Evolutionary conservation across 495 filamentous ascomycete genomes (phyloP).

Genomic region (Aspergillus saccharolyticus): DNA sequence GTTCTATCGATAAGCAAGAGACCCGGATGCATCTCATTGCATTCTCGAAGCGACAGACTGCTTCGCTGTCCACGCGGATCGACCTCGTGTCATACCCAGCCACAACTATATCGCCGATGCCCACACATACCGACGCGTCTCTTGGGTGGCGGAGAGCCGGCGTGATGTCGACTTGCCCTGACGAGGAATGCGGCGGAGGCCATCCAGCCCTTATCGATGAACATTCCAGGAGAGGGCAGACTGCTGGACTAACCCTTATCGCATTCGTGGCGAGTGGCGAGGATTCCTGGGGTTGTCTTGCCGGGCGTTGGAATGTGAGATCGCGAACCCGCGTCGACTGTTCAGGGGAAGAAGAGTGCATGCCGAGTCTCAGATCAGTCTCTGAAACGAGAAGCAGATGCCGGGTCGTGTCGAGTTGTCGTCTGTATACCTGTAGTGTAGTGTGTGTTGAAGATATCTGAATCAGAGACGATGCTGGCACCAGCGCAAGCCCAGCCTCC

Average conservation of each 20-base stretch:
- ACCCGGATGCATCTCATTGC: background rate
- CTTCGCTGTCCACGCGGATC: no score
- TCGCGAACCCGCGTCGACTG: background rate
- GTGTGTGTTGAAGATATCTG: background rate
- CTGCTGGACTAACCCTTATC: background rate
- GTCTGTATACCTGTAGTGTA: background rate
- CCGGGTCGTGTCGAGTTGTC: background rate
- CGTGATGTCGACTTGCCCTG: background rate
- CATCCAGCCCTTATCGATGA: background rate
- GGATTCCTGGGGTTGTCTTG: background rate
- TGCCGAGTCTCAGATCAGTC: background rate
- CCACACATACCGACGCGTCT: background rate
- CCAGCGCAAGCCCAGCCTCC: background rate
- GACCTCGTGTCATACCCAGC: background rate
- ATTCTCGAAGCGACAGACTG: background rate
- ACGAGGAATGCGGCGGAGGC: background rate
- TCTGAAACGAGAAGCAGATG: background rate
- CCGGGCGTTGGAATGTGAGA: constrained; percentile 1
- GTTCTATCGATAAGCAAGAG: background rate
- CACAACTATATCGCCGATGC: background rate
- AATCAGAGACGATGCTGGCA: background rate
- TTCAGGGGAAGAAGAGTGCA: background rate
- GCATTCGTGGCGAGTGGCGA: background rate
- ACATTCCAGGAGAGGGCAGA: background rate
- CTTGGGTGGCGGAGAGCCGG: no score